Evolutionary conservation across 139 green algal species (phyloP).

Genomic region (Chlorella sp.): DNA sequence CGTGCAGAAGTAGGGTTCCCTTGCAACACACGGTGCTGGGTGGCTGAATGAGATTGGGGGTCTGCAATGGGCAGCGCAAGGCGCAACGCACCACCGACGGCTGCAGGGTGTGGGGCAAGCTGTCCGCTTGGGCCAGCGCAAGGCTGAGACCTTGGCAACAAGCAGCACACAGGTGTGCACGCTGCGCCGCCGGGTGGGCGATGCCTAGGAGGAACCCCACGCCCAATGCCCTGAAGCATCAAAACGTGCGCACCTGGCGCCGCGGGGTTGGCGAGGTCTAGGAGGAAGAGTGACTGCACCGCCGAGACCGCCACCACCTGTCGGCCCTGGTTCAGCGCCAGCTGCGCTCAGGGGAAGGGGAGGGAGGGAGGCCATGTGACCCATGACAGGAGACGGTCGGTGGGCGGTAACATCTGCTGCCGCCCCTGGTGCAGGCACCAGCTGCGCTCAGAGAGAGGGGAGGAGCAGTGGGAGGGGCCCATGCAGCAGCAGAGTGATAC

Average conservation of each 20-base stretch:
- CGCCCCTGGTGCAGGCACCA: too few species aligned
- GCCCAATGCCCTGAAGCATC: too few species aligned
- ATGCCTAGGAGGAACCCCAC: background rate
- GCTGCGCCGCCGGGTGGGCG: too few species aligned
- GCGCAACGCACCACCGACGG: too few species aligned
- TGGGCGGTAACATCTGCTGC: too few species aligned
- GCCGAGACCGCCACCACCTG: conserved; percentile 11
- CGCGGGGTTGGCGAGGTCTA: conserved; percentile 9
- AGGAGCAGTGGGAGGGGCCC: background rate
- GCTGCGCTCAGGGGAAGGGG: background rate
- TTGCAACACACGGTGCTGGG: background rate
- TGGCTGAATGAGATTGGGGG: too few species aligned
- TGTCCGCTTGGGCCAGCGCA: too few species aligned
- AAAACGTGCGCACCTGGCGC: background rate
- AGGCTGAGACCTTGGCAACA: too few species aligned
- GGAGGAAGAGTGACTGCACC: background rate
- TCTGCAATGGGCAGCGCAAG: too few species aligned
- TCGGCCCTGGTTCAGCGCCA: conserved; percentile 5
- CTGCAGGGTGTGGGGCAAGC: too few species aligned
- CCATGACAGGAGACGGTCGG: too few species aligned
- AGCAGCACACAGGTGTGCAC: too few species aligned
- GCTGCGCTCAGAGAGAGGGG: background rate
- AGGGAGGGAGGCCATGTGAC: background rate
- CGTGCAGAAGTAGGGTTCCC: background rate
- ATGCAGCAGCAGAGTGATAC: background rate